These are phyloP conservation scores for Chara braunii DNA, from an alignment of 139 green algal species.

Conservation along the genomic window DNA sequence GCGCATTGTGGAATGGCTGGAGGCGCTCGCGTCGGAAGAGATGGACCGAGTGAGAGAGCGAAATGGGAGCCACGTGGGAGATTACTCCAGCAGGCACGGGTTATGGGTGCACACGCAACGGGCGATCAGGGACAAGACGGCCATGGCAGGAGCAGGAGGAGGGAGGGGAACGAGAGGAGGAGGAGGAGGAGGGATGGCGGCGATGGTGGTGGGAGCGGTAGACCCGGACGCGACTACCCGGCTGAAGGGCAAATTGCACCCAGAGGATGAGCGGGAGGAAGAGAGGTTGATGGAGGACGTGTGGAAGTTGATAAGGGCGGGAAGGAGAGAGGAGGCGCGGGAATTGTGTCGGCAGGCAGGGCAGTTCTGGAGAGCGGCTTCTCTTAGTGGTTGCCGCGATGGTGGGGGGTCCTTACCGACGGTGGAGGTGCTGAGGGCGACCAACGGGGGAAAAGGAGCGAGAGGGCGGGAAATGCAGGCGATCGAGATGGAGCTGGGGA, in stretches of 20 bases:
- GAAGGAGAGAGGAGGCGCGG: constrained; percentile 18
- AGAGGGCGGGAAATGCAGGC: constrained; percentile 13
- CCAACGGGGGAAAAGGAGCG: not conserved
- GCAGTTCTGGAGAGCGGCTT: constrained; percentile 35
- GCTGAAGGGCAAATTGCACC: constrained; percentile 1
- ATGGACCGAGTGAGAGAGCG: constrained; percentile 8
- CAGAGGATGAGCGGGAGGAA: constrained; percentile 27
- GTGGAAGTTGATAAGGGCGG: constrained; percentile 31
- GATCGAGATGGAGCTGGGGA: constrained; percentile 14
- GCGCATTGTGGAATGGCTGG: constrained; percentile 32
- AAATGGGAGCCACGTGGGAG: constrained; percentile 17
- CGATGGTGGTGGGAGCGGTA: constrained; percentile 13
- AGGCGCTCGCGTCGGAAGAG: constrained; percentile 21
- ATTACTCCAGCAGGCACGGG: constrained; percentile 23
- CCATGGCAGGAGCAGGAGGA: constrained; percentile 19
- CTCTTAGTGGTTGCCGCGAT: constrained; percentile 21
- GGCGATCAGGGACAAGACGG: constrained; percentile 9
- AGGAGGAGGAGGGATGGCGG: not conserved
- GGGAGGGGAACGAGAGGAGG: constrained; percentile 11
- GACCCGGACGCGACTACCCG: constrained; percentile 38
- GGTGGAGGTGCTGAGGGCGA: not conserved
- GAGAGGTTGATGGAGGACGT: constrained; percentile 37
- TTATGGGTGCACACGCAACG: constrained; percentile 23
- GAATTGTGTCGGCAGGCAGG: constrained; percentile 35
- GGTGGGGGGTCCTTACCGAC: constrained; percentile 8